Percentiles rank a stretch among this genome's conserved stretches.
Conservation (phyloP, 2,329 filamentous ascomycete genomes). For the Fusarium sp. region DNA sequence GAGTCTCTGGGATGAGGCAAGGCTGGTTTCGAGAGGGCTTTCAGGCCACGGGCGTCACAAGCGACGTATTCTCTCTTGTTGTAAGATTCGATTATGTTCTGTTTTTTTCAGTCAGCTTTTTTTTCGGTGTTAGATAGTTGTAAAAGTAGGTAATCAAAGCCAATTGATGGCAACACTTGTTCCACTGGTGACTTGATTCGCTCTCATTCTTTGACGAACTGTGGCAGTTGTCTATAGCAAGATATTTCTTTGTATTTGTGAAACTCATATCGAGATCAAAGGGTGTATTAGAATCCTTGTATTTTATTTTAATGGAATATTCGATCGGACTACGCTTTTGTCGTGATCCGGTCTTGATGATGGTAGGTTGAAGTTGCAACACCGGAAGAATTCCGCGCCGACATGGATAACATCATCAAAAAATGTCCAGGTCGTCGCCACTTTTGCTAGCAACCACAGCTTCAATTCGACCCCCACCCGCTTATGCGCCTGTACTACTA, state of each 20-base stretch:
- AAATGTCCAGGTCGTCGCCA: slow-evolving; percentile 15
- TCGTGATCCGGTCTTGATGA: not conserved
- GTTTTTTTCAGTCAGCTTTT: not conserved
- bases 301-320: not conserved
- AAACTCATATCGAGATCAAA: not conserved
- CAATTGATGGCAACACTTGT: not conserved
- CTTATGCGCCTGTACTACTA: slow-evolving; percentile 5
- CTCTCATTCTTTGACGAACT: not conserved
- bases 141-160: not conserved
- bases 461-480: not conserved
- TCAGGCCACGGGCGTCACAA: not conserved
- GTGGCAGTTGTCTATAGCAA: not conserved
- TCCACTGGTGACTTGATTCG: not conserved
- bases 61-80: not conserved
- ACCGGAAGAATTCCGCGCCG: slow-evolving; percentile 43
- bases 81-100: not conserved
- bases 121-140: not conserved
- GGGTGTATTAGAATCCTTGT: not conserved
- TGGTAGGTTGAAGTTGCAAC: not conserved
- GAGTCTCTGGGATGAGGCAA: not conserved
- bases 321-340: not conserved
- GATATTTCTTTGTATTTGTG: not conserved
- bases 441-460: not conserved
- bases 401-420: slow-evolving; percentile 31
- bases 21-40: not conserved